phyloP scores from a whole-genome alignment of 2,329 filamentous ascomycete species.

The Fusarium sp. region DNA sequence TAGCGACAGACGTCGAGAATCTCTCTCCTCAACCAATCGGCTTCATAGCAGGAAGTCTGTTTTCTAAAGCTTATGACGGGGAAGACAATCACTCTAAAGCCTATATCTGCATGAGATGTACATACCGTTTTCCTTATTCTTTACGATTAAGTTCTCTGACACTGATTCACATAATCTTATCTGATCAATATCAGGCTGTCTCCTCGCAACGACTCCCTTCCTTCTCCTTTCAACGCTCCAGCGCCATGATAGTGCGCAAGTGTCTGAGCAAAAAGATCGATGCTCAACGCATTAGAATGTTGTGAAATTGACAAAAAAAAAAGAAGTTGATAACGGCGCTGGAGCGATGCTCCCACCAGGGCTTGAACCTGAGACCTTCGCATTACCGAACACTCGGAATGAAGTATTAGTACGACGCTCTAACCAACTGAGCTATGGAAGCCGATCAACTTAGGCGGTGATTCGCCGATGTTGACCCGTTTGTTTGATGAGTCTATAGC shows the following conservation, averaged over 20 bases:
- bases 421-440: constrained; percentile 49
- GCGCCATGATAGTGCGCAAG: background rate
- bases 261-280: background rate
- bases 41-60: no score
- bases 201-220: background rate
- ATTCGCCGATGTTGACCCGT: background rate
- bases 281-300: background rate
- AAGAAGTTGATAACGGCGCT: constrained; percentile 27
- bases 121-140: no score
- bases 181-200: constrained; percentile 27
- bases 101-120: no score
- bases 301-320: background rate
- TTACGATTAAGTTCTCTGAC: no score
- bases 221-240: background rate
- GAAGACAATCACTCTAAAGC: no score
- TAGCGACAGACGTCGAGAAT: no score
- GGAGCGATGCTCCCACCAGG: constrained; percentile 45
- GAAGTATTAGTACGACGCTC: constrained; percentile 47
- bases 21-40: no score
- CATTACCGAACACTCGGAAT: constrained; percentile 37
- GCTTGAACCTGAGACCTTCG: constrained; percentile 48
- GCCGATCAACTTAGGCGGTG: constrained; percentile 33
- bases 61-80: no score
- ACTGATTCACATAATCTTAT: no score
- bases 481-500: no score